These are phyloP conservation scores for Rhexocercosporidium sp. DNA, from an alignment of 2,329 filamentous ascomycete species.

Conservation along the genomic window DNA sequence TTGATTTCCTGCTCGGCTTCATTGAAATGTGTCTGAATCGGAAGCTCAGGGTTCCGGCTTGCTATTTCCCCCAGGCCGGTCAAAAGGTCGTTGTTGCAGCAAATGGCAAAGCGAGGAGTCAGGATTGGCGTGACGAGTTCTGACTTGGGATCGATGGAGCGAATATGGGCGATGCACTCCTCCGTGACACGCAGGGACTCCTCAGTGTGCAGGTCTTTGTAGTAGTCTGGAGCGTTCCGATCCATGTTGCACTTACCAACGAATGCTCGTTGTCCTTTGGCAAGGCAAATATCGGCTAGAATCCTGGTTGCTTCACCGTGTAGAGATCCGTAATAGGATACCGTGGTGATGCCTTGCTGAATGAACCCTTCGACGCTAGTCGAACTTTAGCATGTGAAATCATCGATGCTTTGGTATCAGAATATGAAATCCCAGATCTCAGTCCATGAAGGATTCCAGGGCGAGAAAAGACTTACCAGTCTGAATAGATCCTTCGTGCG, in stretches of 20 bases:
- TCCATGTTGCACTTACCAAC: constrained; percentile 82
- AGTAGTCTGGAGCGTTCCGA: constrained; percentile 61
- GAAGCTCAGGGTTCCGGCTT: constrained; percentile 51
- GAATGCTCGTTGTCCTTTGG: constrained; percentile 81
- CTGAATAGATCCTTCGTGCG: constrained; percentile 74
- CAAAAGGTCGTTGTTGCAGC: constrained; percentile 60
- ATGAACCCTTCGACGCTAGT: constrained; percentile 79
- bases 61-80: constrained; percentile 60
- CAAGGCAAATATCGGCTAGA: constrained; percentile 80
- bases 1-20: constrained; percentile 65
- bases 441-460: too few species aligned
- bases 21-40: constrained; percentile 72
- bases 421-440: too few species aligned
- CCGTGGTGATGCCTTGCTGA: constrained; percentile 86
- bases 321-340: constrained; percentile 87
- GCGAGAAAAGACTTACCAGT: too few species aligned
- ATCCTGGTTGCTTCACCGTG: constrained; percentile 85
- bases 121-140: constrained; percentile 58
- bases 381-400: too few species aligned
- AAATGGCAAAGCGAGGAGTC: constrained; percentile 38
- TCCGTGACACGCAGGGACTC: constrained; percentile 31
- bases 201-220: constrained; percentile 52
- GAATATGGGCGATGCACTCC: constrained; percentile 36
- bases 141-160: constrained; percentile 53
- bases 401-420: too few species aligned